A percentile compares a stretch with the other conserved stretches of the same genome.
Evolutionary conservation across 2,329 filamentous ascomycete species (phyloP).

Genomic region (Stachybotrys echinatus): DNA sequence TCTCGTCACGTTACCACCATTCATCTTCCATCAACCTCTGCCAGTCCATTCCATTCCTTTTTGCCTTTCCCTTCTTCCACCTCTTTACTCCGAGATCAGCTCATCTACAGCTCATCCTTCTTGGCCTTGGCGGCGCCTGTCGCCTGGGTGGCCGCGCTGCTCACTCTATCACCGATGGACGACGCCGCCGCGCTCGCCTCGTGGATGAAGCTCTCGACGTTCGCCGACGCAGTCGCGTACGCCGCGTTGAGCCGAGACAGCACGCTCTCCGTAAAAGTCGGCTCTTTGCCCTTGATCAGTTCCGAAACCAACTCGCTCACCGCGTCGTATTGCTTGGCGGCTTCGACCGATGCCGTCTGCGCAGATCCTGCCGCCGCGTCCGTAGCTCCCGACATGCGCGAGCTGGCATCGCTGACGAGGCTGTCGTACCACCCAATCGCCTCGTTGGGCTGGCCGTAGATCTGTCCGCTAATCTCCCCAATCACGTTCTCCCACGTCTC

Average conservation of each 20-base stretch:
- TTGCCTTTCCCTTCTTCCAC: slow-evolving; percentile 1
- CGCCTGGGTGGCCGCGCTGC: slow-evolving; percentile 32
- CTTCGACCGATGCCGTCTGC: slow-evolving; percentile 56
- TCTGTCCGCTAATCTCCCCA: slow-evolving; percentile 59
- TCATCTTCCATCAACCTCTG: no score
- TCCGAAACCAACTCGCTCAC: slow-evolving; percentile 72
- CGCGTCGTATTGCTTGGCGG: slow-evolving; percentile 60
- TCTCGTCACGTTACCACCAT: slow-evolving; percentile 2
- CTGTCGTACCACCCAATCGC: slow-evolving; percentile 52
- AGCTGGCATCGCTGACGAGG: slow-evolving; percentile 41
- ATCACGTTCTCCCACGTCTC: slow-evolving; percentile 40
- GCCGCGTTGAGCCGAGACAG: slow-evolving; percentile 65
- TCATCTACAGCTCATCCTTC: slow-evolving; percentile 35
- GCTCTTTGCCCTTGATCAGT: slow-evolving; percentile 70
- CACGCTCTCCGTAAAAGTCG: slow-evolving; percentile 76
- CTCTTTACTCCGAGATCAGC: neutral
- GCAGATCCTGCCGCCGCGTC: slow-evolving; percentile 47
- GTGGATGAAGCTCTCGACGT: slow-evolving; percentile 37
- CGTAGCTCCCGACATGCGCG: slow-evolving; percentile 58
- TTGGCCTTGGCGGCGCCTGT: slow-evolving; percentile 37
- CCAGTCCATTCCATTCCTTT: neutral
- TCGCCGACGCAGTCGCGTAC: slow-evolving; percentile 63
- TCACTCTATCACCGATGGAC: slow-evolving; percentile 27
- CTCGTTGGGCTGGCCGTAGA: slow-evolving; percentile 62
- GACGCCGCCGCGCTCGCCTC: slow-evolving; percentile 25